phyloP scores from a whole-genome alignment of 164 flowering plant genomes.

The Warburgia ugandensis region DNA sequence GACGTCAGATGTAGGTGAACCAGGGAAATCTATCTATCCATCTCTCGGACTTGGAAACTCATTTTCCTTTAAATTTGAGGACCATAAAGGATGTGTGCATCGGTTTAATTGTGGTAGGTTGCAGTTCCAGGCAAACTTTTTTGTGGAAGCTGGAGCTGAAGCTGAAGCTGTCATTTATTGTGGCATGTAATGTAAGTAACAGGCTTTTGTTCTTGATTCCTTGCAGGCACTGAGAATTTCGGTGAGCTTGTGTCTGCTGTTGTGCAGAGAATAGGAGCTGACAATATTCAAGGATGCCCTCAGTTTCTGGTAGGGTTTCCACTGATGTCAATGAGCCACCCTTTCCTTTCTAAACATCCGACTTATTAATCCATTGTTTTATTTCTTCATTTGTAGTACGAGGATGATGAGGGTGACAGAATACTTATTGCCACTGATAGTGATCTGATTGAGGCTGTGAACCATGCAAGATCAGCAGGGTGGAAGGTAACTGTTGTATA shows the following conservation, averaged over 20 bases:
- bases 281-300: constrained; percentile 33
- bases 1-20: constrained; percentile 62
- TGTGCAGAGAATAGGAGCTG: constrained; percentile 54
- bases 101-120: constrained; percentile 79
- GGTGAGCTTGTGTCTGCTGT: constrained; percentile 67
- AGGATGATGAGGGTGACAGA: constrained; percentile 95
- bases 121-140: background rate
- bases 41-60: constrained; percentile 82
- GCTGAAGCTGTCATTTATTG: background rate
- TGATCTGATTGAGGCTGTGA: constrained; percentile 75
- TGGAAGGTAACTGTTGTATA: constrained; percentile 43
- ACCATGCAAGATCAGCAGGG: constrained; percentile 68
- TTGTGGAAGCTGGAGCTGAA: background rate
- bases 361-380: constrained; percentile 3
- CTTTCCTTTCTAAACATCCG: background rate
- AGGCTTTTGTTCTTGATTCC: constrained; percentile 2
- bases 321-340: background rate
- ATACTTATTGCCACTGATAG: constrained; percentile 66
- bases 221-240: constrained; percentile 62
- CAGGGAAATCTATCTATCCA: constrained; percentile 52
- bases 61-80: constrained; percentile 85
- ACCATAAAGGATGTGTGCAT: constrained; percentile 78
- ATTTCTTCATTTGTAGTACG: constrained; percentile 51
- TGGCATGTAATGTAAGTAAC: background rate
- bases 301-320: constrained; percentile 60